These are phyloP conservation scores for Vitis rupestris DNA, from an alignment of 164 flowering plant genomes.

Conservation along the genomic window DNA sequence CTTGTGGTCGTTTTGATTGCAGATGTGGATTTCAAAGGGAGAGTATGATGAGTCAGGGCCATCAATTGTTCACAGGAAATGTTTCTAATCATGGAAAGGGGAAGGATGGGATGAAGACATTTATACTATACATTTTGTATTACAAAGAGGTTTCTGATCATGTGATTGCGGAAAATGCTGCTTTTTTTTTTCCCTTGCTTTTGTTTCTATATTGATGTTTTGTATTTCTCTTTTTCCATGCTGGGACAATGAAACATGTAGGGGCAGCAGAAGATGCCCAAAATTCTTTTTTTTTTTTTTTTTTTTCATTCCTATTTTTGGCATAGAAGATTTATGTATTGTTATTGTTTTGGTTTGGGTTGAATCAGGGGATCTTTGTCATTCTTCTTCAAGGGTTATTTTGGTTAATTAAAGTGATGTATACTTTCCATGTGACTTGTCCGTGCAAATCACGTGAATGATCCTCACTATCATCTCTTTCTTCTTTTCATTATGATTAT, in stretches of 20 bases:
- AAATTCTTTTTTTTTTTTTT: slow-evolving; percentile 18
- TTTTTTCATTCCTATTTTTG: not conserved
- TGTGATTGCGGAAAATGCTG: slow-evolving; percentile 19
- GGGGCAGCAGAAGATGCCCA: slow-evolving; percentile 1
- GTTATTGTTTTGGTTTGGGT: slow-evolving; percentile 24
- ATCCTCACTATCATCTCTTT: not conserved
- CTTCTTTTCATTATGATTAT: too few relatives aligned
- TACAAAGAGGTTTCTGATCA: slow-evolving; percentile 11
- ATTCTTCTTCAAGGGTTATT: not conserved
- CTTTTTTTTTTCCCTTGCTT: slow-evolving; percentile 1
- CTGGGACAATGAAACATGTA: slow-evolving; percentile 7
- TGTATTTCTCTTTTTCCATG: slow-evolving; percentile 5
- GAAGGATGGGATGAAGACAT: slow-evolving; percentile 8
- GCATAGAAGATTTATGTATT: slow-evolving; percentile 21
- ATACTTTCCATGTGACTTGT: not conserved
- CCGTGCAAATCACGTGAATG: not conserved
- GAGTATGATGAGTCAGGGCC: slow-evolving; percentile 68
- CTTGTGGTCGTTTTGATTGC: slow-evolving; percentile 12
- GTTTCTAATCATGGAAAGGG: slow-evolving; percentile 36
- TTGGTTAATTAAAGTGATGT: not conserved
- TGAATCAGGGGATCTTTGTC: slow-evolving; percentile 12
- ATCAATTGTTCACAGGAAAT: slow-evolving; percentile 64
- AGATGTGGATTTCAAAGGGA: slow-evolving; percentile 73
- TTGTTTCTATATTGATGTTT: slow-evolving; percentile 1
- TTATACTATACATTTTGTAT: slow-evolving; percentile 13